phyloP scores from a whole-genome alignment of 441 rosid species.

The Dalechampia spathulata region DNA sequence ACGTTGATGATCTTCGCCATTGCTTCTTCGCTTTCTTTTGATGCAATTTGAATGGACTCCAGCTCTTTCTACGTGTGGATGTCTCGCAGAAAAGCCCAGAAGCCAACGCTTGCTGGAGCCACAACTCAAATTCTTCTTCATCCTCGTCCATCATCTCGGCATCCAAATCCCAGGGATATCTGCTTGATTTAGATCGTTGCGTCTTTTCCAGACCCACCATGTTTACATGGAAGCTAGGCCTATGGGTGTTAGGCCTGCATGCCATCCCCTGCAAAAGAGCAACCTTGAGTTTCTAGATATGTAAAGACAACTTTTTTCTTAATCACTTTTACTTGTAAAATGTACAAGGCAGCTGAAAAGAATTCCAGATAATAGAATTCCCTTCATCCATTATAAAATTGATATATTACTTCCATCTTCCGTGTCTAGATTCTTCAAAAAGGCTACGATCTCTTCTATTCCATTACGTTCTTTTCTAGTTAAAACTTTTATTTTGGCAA shows the following conservation, averaged over 20 bases:
- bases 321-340: too few relatives aligned
- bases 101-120: slow-evolving; percentile 96
- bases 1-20: slow-evolving; percentile 92
- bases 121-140: slow-evolving; percentile 82
- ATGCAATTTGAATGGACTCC: slow-evolving; percentile 94
- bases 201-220: slow-evolving; percentile 91
- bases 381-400: too few relatives aligned
- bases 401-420: too few relatives aligned
- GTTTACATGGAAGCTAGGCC: slow-evolving; percentile 96
- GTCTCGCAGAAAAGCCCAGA: slow-evolving; percentile 93
- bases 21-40: slow-evolving; percentile 88
- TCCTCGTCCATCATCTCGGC: slow-evolving; percentile 94
- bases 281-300: too few relatives aligned
- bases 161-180: slow-evolving; percentile 90
- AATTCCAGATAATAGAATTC: too few relatives aligned
- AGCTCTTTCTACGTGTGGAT: slow-evolving; percentile 86
- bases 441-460: too few relatives aligned
- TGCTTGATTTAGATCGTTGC: slow-evolving; percentile 73
- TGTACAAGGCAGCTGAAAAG: too few relatives aligned
- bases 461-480: too few relatives aligned
- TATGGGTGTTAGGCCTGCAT: slow-evolving; percentile 91
- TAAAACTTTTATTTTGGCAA: too few relatives aligned
- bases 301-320: too few relatives aligned
- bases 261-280: slow-evolving; percentile 95
- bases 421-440: too few relatives aligned